Conservation (phyloP, 305 asterid genomes). For the Striga hermonthica region DNA sequence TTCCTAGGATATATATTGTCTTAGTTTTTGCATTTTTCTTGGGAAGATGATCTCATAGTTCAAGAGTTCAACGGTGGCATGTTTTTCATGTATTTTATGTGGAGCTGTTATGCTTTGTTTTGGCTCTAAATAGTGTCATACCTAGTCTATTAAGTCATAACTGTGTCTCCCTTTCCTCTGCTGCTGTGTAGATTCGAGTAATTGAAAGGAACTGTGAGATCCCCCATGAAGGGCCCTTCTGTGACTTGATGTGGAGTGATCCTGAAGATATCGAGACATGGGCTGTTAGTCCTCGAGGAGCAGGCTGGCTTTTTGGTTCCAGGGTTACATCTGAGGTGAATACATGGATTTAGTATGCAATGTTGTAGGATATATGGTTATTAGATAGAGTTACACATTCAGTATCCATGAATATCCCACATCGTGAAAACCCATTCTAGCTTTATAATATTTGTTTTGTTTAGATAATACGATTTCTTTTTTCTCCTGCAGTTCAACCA, state of each 20-base stretch:
- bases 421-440: conserved; percentile 1
- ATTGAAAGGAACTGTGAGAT: conserved; percentile 94
- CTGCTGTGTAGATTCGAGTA: conserved; percentile 69
- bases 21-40: too few relatives aligned
- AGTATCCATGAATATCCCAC: background rate
- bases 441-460: background rate
- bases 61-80: background rate
- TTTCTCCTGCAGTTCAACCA: conserved; percentile 79
- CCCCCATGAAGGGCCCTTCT: conserved; percentile 99
- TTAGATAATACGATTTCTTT: conserved; percentile 13
- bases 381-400: background rate
- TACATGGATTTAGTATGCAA: background rate
- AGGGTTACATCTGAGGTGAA: conserved; percentile 94
- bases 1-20: conserved; percentile 14
- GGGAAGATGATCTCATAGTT: too few relatives aligned
- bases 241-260: conserved; percentile 99
- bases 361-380: conserved; percentile 15
- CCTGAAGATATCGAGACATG: conserved; percentile 99
- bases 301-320: conserved; percentile 99
- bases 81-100: background rate
- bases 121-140: background rate
- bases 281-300: conserved; percentile 99
- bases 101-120: too few relatives aligned
- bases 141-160: conserved; percentile 15
- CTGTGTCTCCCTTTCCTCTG: conserved; percentile 7